Evolutionary conservation across 768 basidiomycete genomes (phyloP), one percentile per base, ranked within the genome.

Genomic region (Rhizopogon vulgaris): DNA sequence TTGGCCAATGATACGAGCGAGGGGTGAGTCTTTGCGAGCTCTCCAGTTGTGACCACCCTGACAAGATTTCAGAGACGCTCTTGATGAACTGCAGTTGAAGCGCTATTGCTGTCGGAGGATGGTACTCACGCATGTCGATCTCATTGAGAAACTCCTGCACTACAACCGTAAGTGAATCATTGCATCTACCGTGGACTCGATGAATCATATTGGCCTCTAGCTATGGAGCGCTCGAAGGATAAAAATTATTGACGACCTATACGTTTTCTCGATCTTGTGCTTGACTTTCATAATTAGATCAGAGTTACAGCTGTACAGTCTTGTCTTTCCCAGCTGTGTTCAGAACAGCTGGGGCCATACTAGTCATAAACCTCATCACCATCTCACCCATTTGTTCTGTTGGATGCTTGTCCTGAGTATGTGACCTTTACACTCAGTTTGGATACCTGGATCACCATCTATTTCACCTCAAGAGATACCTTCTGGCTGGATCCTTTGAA

Each of bases 111-210:
- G 95, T 70, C 79, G 94, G 41, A 82, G 95, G 42, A 98, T 97
- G 95, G 90, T 98, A 5, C 73, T 97, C 49, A 97, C 95, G 0
- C 95, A 98, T 67, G 95, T 97, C 51, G 95, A 97, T 71, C 77
- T 97, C 56, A 97, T 97, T 59, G 95, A 97, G 72, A 97, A 97
- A 70, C 78, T 97, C 15, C 74, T 98, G 22, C 92, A 95, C 62
- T 98, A 95, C 68, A 95, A 94, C 69, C 93, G 94, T 96, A 48
- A 52, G 68, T 62, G 41, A 39, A 22, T 49, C 48, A 60, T 87
- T 75, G 15, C 52, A 39, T 49, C 39, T 22, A 22, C 11, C 25
- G 50, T 39, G 17, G 22, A 46, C 32, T 9, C 0, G 0, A 14
- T 42, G 3, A 32, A 49, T 27, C 41, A 48, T 41, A 3, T 39